Percentiles rank a stretch among this genome's conserved stretches.
These are phyloP conservation scores for Lyophyllum atratum DNA, from an alignment of 768 basidiomycete species.

Conservation along the genomic window DNA sequence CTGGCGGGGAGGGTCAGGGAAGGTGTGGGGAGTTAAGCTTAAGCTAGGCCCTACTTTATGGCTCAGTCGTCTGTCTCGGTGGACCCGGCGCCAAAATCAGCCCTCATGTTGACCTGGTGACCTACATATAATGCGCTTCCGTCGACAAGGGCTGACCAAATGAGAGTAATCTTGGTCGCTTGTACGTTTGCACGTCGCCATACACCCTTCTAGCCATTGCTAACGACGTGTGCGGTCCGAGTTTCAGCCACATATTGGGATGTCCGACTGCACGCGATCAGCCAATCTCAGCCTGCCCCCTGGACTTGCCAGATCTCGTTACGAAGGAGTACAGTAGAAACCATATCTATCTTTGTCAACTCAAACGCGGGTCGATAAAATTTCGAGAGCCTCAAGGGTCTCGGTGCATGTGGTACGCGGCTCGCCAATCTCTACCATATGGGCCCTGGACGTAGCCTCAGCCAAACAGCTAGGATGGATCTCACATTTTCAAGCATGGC, in stretches of 20 bases:
- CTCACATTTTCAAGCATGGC: not conserved
- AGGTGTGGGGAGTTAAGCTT: slow-evolving; percentile 12
- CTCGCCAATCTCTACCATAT: not conserved
- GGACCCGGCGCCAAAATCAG: slow-evolving; percentile 4
- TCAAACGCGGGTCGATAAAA: not conserved
- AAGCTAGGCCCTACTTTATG: slow-evolving; percentile 5
- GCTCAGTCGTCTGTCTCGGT: not conserved
- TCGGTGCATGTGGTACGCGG: not conserved
- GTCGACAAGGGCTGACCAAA: slow-evolving; percentile 10
- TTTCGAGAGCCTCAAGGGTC: not conserved
- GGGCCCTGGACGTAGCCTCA: not conserved
- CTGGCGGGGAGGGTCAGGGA: slow-evolving; percentile 5
- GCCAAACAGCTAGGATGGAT: not conserved
- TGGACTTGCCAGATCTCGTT: not conserved
- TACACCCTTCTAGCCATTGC: slow-evolving; percentile 8
- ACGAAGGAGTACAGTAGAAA: not conserved
- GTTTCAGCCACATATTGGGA: not conserved
- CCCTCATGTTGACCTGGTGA: slow-evolving; percentile 15
- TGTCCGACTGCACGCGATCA: not conserved
- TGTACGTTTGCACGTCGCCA: slow-evolving; percentile 19
- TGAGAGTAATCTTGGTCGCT: slow-evolving; percentile 15
- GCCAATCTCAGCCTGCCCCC: not conserved
- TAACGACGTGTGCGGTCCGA: slow-evolving; percentile 1
- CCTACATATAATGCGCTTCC: slow-evolving; percentile 10
- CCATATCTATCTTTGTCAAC: not conserved